Evolutionary conservation across 2,329 filamentous ascomycete species (phyloP).

Genomic region (Teratosphaeria zuluensis): DNA sequence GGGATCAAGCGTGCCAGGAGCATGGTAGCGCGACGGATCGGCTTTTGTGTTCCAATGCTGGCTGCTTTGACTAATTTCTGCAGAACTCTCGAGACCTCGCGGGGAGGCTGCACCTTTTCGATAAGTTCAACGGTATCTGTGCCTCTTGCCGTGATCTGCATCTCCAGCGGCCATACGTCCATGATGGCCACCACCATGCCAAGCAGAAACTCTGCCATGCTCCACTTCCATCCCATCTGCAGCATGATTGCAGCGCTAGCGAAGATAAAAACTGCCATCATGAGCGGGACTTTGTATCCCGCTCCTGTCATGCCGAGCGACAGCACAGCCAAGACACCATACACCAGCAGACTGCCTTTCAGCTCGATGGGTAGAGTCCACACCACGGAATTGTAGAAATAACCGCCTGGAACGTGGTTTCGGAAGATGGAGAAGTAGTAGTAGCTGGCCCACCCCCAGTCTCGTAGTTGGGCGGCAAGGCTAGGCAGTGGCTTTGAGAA

Average conservation of each 20-base stretch:
- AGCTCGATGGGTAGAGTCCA: conserved; percentile 58
- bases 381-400: conserved; percentile 4
- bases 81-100: not conserved
- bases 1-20: too few relatives aligned
- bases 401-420: conserved; percentile 44
- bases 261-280: not conserved
- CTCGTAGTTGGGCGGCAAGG: not conserved
- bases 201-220: not conserved
- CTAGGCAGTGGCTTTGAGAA: not conserved
- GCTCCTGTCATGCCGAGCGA: conserved; percentile 34
- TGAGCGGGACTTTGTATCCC: not conserved
- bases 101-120: too few relatives aligned
- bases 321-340: conserved; percentile 35
- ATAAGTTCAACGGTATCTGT: too few relatives aligned
- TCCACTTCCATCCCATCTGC: not conserved
- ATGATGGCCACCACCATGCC: not conserved
- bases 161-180: not conserved
- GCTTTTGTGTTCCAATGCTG: not conserved
- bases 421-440: conserved; percentile 9
- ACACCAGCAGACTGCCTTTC: conserved; percentile 53
- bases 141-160: not conserved
- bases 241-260: not conserved
- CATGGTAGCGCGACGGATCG: too few relatives aligned
- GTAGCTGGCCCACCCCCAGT: conserved; percentile 1
- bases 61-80: not conserved